phyloP scores from a whole-genome alignment of 805 yeast species.

The Candida boidinii region DNA sequence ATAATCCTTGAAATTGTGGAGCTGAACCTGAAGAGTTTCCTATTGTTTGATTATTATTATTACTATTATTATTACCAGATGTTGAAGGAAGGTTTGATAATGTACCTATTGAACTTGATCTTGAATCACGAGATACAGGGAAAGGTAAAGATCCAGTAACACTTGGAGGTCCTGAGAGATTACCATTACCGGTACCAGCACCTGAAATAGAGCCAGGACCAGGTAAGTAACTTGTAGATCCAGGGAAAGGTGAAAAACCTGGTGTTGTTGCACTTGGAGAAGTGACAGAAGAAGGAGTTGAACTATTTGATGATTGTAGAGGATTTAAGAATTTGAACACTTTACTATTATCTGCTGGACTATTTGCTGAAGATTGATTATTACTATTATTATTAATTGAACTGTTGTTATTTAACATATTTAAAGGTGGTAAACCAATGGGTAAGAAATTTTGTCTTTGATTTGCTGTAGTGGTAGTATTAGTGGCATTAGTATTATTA shows the following conservation, averaged over 20 bases:
- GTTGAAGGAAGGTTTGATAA: slow-evolving; percentile 12
- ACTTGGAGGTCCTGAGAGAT: too few species aligned
- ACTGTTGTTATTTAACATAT: too few species aligned
- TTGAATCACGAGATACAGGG: slow-evolving; percentile 2
- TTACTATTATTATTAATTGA: neutral
- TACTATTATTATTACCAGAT: slow-evolving; percentile 11
- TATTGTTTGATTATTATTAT: slow-evolving; percentile 3
- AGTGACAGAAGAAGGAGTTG: too few species aligned
- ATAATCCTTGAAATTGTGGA: slow-evolving; percentile 18
- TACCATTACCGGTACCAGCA: too few species aligned
- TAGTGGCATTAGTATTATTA: slow-evolving; percentile 2
- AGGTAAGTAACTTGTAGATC: too few species aligned
- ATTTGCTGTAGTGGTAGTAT: slow-evolving; percentile 4
- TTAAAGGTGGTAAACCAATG: slow-evolving; percentile 1
- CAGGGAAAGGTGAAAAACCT: too few species aligned
- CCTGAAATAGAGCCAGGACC: too few species aligned
- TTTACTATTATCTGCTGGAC: too few species aligned
- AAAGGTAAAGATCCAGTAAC: slow-evolving; percentile 4
- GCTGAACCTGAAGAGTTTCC: slow-evolving; percentile 1
- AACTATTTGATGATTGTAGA: too few species aligned
- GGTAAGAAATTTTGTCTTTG: neutral
- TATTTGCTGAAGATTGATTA: too few species aligned
- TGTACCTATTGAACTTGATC: slow-evolving; percentile 10
- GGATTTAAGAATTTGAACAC: too few species aligned
- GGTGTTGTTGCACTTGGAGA: too few species aligned